A percentile compares a stretch with the other conserved stretches of the same genome.
These are phyloP conservation scores for Coccomyxa sp. DNA, from an alignment of 139 green algal species.

Conservation along the genomic window DNA sequence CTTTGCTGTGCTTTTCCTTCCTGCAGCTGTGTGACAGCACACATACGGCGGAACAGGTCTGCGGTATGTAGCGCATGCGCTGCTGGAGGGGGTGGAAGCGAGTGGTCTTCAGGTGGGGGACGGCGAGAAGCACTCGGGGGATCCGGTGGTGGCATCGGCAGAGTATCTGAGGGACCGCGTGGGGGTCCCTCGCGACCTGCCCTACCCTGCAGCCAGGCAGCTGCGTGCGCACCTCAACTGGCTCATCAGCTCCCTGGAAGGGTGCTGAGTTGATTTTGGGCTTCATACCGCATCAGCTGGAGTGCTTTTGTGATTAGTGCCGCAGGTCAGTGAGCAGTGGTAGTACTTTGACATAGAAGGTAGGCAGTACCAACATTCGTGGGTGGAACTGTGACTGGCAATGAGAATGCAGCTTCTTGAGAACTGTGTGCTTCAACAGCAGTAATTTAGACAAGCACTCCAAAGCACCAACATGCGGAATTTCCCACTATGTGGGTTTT, in stretches of 20 bases:
- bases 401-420: no score
- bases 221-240: slow-evolving; percentile 86
- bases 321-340: no score
- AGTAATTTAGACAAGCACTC: no score
- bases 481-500: no score
- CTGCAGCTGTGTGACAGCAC: background rate
- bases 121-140: background rate
- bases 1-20: background rate
- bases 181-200: slow-evolving; percentile 82
- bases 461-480: no score
- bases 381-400: no score
- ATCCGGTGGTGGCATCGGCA: slow-evolving; percentile 6
- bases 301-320: no score
- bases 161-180: slow-evolving; percentile 81
- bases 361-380: no score
- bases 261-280: no score
- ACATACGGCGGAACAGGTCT: slow-evolving; percentile 42
- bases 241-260: slow-evolving; percentile 34
- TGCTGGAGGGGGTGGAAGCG: slow-evolving; percentile 65
- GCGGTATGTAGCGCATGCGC: slow-evolving; percentile 73
- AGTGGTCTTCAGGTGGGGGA: slow-evolving; percentile 13
- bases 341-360: no score
- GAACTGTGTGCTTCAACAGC: no score
- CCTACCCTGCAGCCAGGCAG: slow-evolving; percentile 76
- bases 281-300: no score